These are phyloP conservation scores for Phlegmacium glaucopus DNA, from an alignment of 768 basidiomycete species.

Conservation along the genomic window DNA sequence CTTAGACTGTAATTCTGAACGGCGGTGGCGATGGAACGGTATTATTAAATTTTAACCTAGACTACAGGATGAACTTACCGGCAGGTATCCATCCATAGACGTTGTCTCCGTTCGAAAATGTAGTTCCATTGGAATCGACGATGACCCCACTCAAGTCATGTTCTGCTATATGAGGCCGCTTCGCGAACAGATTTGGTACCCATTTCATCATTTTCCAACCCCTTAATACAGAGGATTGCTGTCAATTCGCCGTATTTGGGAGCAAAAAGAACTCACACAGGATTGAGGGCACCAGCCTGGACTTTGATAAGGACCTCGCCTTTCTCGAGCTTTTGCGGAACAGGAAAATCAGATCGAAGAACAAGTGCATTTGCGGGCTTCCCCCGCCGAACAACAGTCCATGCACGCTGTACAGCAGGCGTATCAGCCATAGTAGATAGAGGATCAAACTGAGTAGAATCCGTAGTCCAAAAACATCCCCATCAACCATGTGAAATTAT, in stretches of 20 bases:
- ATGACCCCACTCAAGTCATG: conserved; percentile 63
- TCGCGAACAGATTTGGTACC: conserved; percentile 43
- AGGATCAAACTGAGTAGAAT: not conserved
- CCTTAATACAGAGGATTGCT: conserved; percentile 25
- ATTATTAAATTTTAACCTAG: conserved; percentile 2
- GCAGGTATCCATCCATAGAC: conserved; percentile 54
- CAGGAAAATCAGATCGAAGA: conserved; percentile 33
- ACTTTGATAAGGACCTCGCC: conserved; percentile 35
- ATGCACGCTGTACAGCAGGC: conserved; percentile 33
- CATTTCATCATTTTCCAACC: conserved; percentile 55
- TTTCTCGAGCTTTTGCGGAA: conserved; percentile 27
- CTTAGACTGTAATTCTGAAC: conserved; percentile 24
- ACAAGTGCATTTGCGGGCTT: conserved; percentile 26
- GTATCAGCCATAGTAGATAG: conserved; percentile 8
- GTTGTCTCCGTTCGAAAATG: conserved; percentile 54
- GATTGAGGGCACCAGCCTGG: conserved; percentile 57
- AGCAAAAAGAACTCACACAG: conserved; percentile 40
- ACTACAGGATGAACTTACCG: conserved; percentile 1
- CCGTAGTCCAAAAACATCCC: too few relatives aligned
- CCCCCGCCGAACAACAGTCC: conserved; percentile 31
- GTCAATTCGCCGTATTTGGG: not conserved
- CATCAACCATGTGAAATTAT: too few relatives aligned
- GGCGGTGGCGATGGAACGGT: not conserved
- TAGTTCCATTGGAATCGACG: conserved; percentile 49
- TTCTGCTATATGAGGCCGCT: conserved; percentile 52